A percentile compares a stretch with the other conserved stretches of the same genome.
phyloP scores from a whole-genome alignment of 78 protist species.

The Dictyostelium discoideum region dicty_2.7 NC_007088.5:8036501-8037000 shows the following conservation, averaged over 20 bases:
- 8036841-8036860: too few relatives aligned
- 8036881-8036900: too few relatives aligned
- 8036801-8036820: conserved; percentile 4
- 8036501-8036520: not conserved
- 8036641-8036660: conserved; percentile 7
- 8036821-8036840: not conserved
- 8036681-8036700: conserved; percentile 14
- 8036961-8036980: too few relatives aligned
- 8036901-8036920: too few relatives aligned
- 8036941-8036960: too few relatives aligned
- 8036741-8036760: not conserved
- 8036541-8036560: not conserved
- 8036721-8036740: not conserved
- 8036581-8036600: not conserved
- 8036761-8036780: conserved; percentile 50
- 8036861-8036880: too few relatives aligned
- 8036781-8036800: conserved; percentile 6
- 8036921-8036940: too few relatives aligned
- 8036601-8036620: conserved; percentile 3
- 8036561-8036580: not conserved
- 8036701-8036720: not conserved
- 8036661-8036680: not conserved
- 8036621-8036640: not conserved
- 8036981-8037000: too few relatives aligned
- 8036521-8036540: not conserved